Evolutionary conservation across 2,329 filamentous ascomycete genomes (phyloP), one percentile per base, ranked within the genome.

Genomic region (Pseudogymnoascus sp.): DNA sequence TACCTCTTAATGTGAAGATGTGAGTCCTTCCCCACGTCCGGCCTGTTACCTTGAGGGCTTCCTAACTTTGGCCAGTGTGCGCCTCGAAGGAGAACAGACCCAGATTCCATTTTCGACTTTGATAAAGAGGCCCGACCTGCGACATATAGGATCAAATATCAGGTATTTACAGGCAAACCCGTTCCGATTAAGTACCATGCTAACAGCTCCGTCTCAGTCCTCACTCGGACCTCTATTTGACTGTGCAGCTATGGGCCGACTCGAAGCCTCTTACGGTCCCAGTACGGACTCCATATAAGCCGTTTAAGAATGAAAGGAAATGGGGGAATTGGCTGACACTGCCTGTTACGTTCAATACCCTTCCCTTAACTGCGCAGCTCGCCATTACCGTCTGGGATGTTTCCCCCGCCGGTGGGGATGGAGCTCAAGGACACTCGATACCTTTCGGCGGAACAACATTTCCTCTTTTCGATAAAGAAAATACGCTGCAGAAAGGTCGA

Each of bases 261-360:
- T 97, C 93, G 29, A 99, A 99, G 74, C 92, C 93, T 37, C 79
- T 99, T 68, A 96, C 93, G 0, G 90, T 97, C 1, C 90, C 92
- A 0, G 84, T 96, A 10, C 93, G 97, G 75, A 99, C 95, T 2
- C 84, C 91, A 24, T 97, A 97, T 77, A 96, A 92, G 72, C 79
- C 91, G 6, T 97, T 99, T 74, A 91, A 92, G 73, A 83, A 83
- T 37, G 86, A 88, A 71, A 78, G 86, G 77, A 84, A 80, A 72
- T 97, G 95, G 95, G 96, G 96, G 73, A 93, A 97, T 78, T 99
- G 96, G 95, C 84, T 99, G 29, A 86, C 88, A 33, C 79, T 99
- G 40, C 93, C 95, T 0, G 86, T 97, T 65, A 83, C 86, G 4
- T 95, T 97, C 75, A 87, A 90, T 66, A 88, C 89, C 64, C 83